These are phyloP conservation scores for Fusarium solani-melongenae DNA, from an alignment of 2,329 filamentous ascomycete genomes.

Conservation along the genomic window DNA sequence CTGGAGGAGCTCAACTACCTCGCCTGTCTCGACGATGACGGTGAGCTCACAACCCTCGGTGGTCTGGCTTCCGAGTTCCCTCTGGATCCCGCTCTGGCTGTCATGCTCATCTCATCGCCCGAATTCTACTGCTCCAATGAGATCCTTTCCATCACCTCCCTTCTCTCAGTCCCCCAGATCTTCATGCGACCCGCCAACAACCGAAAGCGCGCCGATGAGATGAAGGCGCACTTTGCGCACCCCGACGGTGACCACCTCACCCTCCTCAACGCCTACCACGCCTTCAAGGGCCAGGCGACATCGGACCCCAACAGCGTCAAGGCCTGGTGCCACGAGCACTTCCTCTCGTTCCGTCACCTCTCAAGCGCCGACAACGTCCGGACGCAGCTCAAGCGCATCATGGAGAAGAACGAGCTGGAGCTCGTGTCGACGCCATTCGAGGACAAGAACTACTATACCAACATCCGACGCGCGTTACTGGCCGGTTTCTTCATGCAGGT, in stretches of 20 bases:
- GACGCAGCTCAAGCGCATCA: slow-evolving; percentile 90
- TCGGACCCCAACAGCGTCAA: slow-evolving; percentile 75
- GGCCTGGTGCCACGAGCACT: slow-evolving; percentile 97
- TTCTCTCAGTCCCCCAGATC: slow-evolving; percentile 93
- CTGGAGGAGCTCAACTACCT: slow-evolving; percentile 98
- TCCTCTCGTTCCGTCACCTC: slow-evolving; percentile 87
- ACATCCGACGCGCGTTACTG: slow-evolving; percentile 92
- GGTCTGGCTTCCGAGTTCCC: slow-evolving; percentile 94
- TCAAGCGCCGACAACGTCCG: slow-evolving; percentile 96
- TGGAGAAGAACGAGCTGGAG: slow-evolving; percentile 91
- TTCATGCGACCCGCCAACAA: slow-evolving; percentile 89
- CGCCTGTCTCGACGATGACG: slow-evolving; percentile 95
- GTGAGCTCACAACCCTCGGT: slow-evolving; percentile 88
- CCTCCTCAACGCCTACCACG: slow-evolving; percentile 97
- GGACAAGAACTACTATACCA: slow-evolving; percentile 97
- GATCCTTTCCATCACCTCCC: slow-evolving; percentile 92
- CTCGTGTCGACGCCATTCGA: slow-evolving; percentile 90
- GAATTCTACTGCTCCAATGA: slow-evolving; percentile 99
- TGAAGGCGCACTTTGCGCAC: slow-evolving; percentile 95
- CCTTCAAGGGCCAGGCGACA: slow-evolving; percentile 81
- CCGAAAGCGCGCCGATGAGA: slow-evolving; percentile 93
- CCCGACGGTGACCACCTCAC: slow-evolving; percentile 95
- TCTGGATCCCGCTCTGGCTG: slow-evolving; percentile 90
- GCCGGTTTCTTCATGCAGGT: slow-evolving; percentile 99
- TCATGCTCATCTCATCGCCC: slow-evolving; percentile 97